These are phyloP conservation scores for Cyclostephanos invisitatus DNA, from an alignment of 108 stramenopile species.

Conservation along the genomic window DNA sequence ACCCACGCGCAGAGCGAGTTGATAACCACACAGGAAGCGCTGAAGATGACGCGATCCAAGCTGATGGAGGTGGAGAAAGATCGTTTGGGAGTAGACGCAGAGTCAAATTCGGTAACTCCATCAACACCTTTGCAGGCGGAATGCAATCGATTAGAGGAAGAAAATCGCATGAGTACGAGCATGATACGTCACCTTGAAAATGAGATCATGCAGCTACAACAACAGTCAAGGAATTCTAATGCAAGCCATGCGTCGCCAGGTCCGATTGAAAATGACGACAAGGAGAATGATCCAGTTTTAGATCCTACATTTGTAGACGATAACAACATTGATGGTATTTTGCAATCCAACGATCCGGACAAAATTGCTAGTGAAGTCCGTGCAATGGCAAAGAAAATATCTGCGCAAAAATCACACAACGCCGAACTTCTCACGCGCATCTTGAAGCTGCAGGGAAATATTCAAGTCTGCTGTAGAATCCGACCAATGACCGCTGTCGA, in stretches of 20 bases:
- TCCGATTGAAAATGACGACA: constrained; percentile 2
- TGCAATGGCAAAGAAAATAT: constrained; percentile 66
- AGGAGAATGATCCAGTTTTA: constrained; percentile 19
- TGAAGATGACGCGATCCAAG: constrained; percentile 54
- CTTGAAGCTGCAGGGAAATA: constrained; percentile 87
- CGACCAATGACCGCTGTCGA: constrained; percentile 80
- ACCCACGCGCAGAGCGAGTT: constrained; percentile 61
- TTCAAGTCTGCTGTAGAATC: constrained; percentile 90
- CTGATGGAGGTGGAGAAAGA: constrained; percentile 62
- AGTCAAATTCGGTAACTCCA: constrained; percentile 52
- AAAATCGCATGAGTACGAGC: constrained; percentile 76
- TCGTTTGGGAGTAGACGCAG: constrained; percentile 51
- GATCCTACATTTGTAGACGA: constrained; percentile 33
- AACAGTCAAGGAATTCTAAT: constrained; percentile 53
- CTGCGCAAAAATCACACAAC: constrained; percentile 83
- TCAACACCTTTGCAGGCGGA: constrained; percentile 56
- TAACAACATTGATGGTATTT: constrained; percentile 64
- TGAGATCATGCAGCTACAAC: constrained; percentile 73
- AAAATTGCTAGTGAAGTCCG: constrained; percentile 69
- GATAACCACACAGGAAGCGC: constrained; percentile 61
- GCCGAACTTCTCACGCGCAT: constrained; percentile 87
- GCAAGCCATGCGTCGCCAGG: constrained; percentile 17
- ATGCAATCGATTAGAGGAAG: constrained; percentile 67
- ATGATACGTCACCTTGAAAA: constrained; percentile 75
- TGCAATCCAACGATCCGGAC: constrained; percentile 55